Conservation (phyloP, 495 filamentous ascomycete genomes). For the Halenospora varia region DNA sequence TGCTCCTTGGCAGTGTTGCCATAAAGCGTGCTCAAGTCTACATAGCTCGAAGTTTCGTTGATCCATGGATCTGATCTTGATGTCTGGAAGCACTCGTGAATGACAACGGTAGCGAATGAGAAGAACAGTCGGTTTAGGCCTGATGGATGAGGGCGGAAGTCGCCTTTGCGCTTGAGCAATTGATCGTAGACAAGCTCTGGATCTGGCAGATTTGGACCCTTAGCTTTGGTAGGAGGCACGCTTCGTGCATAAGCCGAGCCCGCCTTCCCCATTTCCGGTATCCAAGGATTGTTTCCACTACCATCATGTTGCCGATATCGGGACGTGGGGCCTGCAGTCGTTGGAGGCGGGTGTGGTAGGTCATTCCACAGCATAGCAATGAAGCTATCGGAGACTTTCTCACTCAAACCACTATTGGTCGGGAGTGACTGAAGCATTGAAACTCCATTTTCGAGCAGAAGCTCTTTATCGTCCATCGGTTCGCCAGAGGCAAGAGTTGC, state of each 20-base stretch:
- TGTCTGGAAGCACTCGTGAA: constrained; percentile 50
- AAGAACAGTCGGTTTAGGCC: constrained; percentile 84
- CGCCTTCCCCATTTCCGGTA: constrained; percentile 58
- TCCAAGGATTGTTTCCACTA: constrained; percentile 59
- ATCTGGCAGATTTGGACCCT: constrained; percentile 41
- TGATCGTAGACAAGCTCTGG: constrained; percentile 68
- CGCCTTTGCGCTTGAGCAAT: constrained; percentile 30
- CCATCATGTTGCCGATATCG: constrained; percentile 65
- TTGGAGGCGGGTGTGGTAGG: constrained; percentile 47
- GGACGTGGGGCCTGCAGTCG: constrained; percentile 19
- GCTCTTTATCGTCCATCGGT: constrained; percentile 34
- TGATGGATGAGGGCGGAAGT: constrained; percentile 24
- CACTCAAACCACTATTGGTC: constrained; percentile 27
- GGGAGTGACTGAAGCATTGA: constrained; percentile 33
- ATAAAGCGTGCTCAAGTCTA: constrained; percentile 81
- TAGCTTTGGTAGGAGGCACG: constrained; percentile 53
- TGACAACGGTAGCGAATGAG: constrained; percentile 85
- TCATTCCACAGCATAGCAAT: constrained; percentile 67
- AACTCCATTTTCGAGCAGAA: constrained; percentile 34
- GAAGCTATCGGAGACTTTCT: constrained; percentile 49
- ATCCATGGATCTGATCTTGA: constrained; percentile 46
- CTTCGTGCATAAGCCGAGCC: constrained; percentile 69
- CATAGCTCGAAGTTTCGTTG: constrained; percentile 75
- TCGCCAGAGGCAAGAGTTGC: constrained; percentile 30
- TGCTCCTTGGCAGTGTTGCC: constrained; percentile 77